These are phyloP conservation scores for Radiomyces spectabilis DNA, from an alignment of 192 early-diverging fungal species.

Conservation along the genomic window DNA sequence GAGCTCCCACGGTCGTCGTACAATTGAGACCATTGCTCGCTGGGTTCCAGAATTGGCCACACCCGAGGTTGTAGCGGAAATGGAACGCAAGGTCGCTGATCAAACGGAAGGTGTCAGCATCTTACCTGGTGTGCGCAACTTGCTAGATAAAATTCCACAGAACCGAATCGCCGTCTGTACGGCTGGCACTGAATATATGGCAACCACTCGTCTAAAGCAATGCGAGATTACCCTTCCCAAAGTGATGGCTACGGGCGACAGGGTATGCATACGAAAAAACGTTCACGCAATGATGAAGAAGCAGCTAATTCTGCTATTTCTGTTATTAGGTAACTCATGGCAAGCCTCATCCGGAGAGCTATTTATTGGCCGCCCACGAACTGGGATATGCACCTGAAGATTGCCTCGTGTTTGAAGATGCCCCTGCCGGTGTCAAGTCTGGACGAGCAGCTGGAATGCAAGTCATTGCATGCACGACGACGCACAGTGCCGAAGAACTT, in stretches of 20 bases:
- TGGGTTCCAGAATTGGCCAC: slow-evolving; percentile 31
- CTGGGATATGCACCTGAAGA: slow-evolving; percentile 25
- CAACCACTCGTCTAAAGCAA: slow-evolving; percentile 27
- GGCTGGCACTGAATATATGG: slow-evolving; percentile 36
- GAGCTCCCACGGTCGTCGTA: slow-evolving; percentile 41
- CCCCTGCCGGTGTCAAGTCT: slow-evolving; percentile 37
- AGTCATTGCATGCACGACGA: slow-evolving; percentile 30
- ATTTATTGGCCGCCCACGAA: slow-evolving; percentile 26
- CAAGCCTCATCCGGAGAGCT: slow-evolving; percentile 26
- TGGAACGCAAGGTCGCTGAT: slow-evolving; percentile 11
- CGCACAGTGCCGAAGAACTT: slow-evolving; percentile 33
- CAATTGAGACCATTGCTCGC: slow-evolving; percentile 36
- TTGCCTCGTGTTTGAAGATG: slow-evolving; percentile 49
- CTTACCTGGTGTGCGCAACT: slow-evolving; percentile 31
- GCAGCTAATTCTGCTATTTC: neutral
- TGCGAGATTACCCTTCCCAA: slow-evolving; percentile 26
- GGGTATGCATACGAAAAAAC: neutral
- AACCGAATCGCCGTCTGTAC: slow-evolving; percentile 34
- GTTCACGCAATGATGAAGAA: too few relatives aligned
- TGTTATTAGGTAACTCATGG: slow-evolving; percentile 2
- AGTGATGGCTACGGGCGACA: slow-evolving; percentile 19
- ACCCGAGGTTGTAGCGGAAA: slow-evolving; percentile 6
- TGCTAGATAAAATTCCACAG: slow-evolving; percentile 21
- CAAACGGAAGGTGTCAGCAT: slow-evolving; percentile 36
- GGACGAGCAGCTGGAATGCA: slow-evolving; percentile 32